Evolutionary conservation across 1,139 yeast species (phyloP).

Genomic region (Arxiozyma slooffiae): DNA sequence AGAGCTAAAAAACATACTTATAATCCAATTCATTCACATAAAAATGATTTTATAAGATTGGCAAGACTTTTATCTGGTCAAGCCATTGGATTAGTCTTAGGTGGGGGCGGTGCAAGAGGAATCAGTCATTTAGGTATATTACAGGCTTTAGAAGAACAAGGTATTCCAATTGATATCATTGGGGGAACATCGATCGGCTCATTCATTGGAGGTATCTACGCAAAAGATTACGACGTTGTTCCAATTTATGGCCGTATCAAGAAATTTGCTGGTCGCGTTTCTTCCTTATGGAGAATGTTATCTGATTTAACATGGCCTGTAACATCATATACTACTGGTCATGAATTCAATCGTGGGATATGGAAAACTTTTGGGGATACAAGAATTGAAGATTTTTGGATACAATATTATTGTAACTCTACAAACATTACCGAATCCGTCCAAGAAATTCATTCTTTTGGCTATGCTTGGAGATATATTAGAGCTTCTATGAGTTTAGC

Average conservation of each 20-base stretch:
- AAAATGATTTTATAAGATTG: slow-evolving; percentile 78
- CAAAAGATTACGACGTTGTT: slow-evolving; percentile 81
- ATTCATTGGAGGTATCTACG: slow-evolving; percentile 90
- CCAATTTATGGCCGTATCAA: slow-evolving; percentile 87
- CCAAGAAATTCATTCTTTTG: slow-evolving; percentile 88
- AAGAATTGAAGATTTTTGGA: slow-evolving; percentile 94
- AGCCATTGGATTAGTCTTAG: slow-evolving; percentile 87
- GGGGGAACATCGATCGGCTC: slow-evolving; percentile 98
- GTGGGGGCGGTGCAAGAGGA: slow-evolving; percentile 98
- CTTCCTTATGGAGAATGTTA: slow-evolving; percentile 77
- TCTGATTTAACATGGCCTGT: slow-evolving; percentile 87
- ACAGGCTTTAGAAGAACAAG: slow-evolving; percentile 86
- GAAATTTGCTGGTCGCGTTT: slow-evolving; percentile 71
- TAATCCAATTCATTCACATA: slow-evolving; percentile 50
- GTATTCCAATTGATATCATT: slow-evolving; percentile 84
- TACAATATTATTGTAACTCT: slow-evolving; percentile 76
- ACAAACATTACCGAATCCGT: slow-evolving; percentile 94
- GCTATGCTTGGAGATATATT: slow-evolving; percentile 91
- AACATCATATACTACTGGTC: slow-evolving; percentile 92
- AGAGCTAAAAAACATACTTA: slow-evolving; percentile 29
- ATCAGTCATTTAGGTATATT: slow-evolving; percentile 85
- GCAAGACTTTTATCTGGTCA: slow-evolving; percentile 87
- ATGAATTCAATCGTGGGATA: slow-evolving; percentile 90
- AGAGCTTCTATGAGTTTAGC: slow-evolving; percentile 97
- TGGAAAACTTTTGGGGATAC: slow-evolving; percentile 93